phyloP scores from a whole-genome alignment of 2,329 filamentous ascomycete species.

The Colletotrichum phormii region DNA sequence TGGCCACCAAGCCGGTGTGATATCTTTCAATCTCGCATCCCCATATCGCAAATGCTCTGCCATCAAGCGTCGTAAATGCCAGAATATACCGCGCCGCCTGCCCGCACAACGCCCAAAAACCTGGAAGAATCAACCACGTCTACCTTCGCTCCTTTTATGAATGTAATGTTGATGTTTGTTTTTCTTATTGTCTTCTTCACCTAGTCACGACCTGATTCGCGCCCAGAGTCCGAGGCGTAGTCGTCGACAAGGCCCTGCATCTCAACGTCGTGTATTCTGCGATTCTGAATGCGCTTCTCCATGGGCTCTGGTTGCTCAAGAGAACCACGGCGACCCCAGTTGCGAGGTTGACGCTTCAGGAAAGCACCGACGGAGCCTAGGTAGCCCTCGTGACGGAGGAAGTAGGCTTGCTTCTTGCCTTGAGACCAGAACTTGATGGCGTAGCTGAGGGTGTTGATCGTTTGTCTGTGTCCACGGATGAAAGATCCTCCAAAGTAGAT shows the following conservation, averaged over 20 bases:
- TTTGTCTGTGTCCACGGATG: constrained; percentile 95
- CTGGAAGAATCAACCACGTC: neutral
- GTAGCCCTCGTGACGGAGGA: constrained; percentile 95
- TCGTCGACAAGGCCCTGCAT: constrained; percentile 37
- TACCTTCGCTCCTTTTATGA: neutral
- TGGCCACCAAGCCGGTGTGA: neutral
- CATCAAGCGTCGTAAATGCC: constrained; percentile 15
- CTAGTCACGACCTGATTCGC: constrained; percentile 21
- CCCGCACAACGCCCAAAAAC: constrained; percentile 22
- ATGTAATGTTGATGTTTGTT: neutral
- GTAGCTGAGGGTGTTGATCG: constrained; percentile 96
- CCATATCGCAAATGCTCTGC: constrained; percentile 18
- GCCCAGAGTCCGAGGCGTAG: constrained; percentile 34
- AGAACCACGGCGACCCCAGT: constrained; percentile 89
- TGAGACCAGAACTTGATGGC: constrained; percentile 99
- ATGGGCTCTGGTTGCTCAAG: constrained; percentile 64
- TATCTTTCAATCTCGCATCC: neutral
- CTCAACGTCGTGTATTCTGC: constrained; percentile 30
- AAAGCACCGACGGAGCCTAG: constrained; percentile 95
- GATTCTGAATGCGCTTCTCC: constrained; percentile 17
- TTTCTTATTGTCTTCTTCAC: neutral
- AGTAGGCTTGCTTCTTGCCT: constrained; percentile 94
- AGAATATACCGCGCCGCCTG: constrained; percentile 8
- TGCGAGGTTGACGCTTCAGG: constrained; percentile 86
- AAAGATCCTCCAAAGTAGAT: constrained; percentile 99